Base-by-base conservation (phyloP, 1,139 yeast species). In the Arxiozyma slooffiae region DNA sequence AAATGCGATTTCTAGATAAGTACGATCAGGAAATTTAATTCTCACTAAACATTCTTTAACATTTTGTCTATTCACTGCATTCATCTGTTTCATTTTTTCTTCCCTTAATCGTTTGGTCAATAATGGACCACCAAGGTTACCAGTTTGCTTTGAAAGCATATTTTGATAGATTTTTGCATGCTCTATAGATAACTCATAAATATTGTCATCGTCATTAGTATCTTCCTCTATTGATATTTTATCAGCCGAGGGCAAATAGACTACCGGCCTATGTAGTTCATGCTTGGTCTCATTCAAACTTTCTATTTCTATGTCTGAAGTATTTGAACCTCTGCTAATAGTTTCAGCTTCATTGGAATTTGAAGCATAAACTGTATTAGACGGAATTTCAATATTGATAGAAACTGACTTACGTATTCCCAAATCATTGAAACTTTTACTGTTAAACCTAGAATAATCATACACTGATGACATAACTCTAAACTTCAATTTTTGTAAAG, bases 141-240 rank as follows among this genome's bases (percentile, higher is more conserved):
- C 67, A 30, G 72, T 74, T 26, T 71, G 70, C 46, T 70, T 68
- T 18, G 73, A 64, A 41, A 80, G 67, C 50, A 76, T 63, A 46
- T 71, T 67, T 57, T 77, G 82, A 58, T 80, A 80, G 17, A 69
- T 70, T 56, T 74, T 75, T 1, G 80, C 82, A 53, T 79, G 82
- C 9, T 74, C 67, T 1, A 77, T 71, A 0, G 82, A 76, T 59
- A 79, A 62, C 39, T 77, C 76, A 59, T 77, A 78, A 47, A 30
- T 11, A 11, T 30, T 7, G 6, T 30, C 36, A 11, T 30, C 14
- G 48, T 9, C 51, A 37, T 45, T 48, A 63, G 59, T 57, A 5
- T 56, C 58, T 3, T 63, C 66, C 4, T 57, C 60, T 7, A 16
- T 23, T 18, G 39, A 16, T 7, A 41, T 7, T 20, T 14, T 39